Conservation (phyloP, 2,329 filamentous ascomycete genomes). For the Blastomyces parvus region DNA sequence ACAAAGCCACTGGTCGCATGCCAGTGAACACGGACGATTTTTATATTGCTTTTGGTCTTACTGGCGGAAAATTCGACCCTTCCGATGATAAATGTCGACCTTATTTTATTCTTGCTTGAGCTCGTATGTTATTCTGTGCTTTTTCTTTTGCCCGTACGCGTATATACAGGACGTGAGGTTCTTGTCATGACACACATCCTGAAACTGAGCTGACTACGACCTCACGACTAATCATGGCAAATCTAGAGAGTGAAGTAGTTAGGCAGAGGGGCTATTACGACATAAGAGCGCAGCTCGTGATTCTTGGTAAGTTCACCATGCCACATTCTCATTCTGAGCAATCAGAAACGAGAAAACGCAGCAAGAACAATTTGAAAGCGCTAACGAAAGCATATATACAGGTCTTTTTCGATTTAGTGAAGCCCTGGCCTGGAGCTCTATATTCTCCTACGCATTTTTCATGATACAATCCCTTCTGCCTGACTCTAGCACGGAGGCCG, state of each 20-base stretch:
- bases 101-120: background rate
- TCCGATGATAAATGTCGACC: background rate
- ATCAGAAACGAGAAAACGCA: background rate
- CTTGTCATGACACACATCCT: background rate
- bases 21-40: background rate
- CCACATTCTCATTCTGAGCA: background rate
- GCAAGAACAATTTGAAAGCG: background rate
- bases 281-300: background rate
- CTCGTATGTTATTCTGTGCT: background rate
- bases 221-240: background rate
- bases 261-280: background rate
- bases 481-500: background rate
- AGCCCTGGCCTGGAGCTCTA: slow-evolving; percentile 13
- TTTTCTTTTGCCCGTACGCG: background rate
- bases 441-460: slow-evolving; percentile 12
- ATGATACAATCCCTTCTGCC: slow-evolving; percentile 11
- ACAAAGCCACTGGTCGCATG: background rate
- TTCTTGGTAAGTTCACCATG: background rate
- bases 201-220: background rate
- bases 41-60: background rate
- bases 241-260: background rate
- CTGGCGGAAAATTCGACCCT: background rate
- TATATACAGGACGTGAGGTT: background rate
- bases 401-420: slow-evolving; percentile 12
- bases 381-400: background rate